Percentiles rank a stretch among this genome's conserved stretches.
These are phyloP conservation scores for Colletotrichum tofieldiae DNA, from an alignment of 2,329 filamentous ascomycete genomes.

Conservation along the genomic window DNA sequence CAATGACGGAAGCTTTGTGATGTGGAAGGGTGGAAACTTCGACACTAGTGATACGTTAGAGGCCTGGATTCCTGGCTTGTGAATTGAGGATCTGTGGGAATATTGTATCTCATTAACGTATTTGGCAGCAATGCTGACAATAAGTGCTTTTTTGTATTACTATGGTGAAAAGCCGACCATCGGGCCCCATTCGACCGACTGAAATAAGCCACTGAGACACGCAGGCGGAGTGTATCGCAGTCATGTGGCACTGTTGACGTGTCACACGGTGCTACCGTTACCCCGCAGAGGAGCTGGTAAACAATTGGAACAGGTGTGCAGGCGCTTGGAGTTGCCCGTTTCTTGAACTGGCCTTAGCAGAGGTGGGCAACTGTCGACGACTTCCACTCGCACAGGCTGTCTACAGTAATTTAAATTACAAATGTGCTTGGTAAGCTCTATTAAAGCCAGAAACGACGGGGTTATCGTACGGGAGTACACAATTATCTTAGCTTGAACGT, in stretches of 20 bases:
- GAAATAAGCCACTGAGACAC: not conserved
- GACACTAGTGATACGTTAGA: not conserved
- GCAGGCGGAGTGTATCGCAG: not conserved
- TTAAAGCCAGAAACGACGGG: no score
- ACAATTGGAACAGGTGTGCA: not conserved
- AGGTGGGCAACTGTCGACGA: not conserved
- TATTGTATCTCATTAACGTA: no score
- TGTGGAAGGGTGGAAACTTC: no score
- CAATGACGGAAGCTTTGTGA: not conserved
- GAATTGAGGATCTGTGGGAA: not conserved
- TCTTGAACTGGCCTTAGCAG: no score
- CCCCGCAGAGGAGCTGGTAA: conserved; percentile 20
- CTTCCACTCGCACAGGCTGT: not conserved
- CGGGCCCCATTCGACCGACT: not conserved
- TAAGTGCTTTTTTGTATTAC: not conserved
- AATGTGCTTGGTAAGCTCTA: not conserved
- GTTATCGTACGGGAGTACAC: no score
- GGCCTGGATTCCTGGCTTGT: not conserved
- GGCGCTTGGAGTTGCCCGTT: conserved; percentile 17
- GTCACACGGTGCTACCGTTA: conserved; percentile 2
- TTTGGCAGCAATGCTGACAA: not conserved
- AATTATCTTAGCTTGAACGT: conserved; percentile 1
- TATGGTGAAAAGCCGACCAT: not conserved
- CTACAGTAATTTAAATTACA: not conserved
- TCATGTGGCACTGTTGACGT: not conserved